Evolutionary conservation across 2,329 filamentous ascomycete species (phyloP).

Genomic region (Colletotrichum brevisporum): DNA sequence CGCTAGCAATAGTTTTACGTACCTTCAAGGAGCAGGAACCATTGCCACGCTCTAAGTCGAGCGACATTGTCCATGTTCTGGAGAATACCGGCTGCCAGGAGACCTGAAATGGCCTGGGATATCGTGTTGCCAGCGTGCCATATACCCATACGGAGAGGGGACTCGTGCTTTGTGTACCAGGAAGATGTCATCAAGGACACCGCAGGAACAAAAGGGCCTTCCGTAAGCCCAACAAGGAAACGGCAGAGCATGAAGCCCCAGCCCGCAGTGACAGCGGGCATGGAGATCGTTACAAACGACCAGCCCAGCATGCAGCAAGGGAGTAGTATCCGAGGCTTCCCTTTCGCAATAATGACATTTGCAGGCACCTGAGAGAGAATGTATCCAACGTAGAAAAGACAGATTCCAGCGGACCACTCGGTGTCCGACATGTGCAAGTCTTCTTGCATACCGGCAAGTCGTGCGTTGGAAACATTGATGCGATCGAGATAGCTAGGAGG

Average conservation of each 20-base stretch:
- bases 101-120: conserved; percentile 59
- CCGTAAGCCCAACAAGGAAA: conserved; percentile 50
- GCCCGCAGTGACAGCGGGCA: conserved; percentile 54
- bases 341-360: conserved; percentile 60
- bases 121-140: conserved; percentile 62
- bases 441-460: conserved; percentile 53
- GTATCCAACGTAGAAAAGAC: conserved; percentile 62
- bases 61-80: conserved; percentile 57
- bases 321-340: conserved; percentile 51
- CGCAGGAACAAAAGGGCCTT: conserved; percentile 61
- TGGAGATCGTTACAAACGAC: conserved; percentile 59
- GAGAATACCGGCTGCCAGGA: conserved; percentile 59
- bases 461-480: conserved; percentile 63
- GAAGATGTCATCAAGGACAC: conserved; percentile 61
- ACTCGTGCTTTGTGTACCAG: conserved; percentile 62
- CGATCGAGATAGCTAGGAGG: conserved; percentile 62
- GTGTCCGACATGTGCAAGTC: conserved; percentile 53
- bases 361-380: conserved; percentile 61
- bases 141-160: conserved; percentile 59
- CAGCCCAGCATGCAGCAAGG: conserved; percentile 58
- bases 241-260: conserved; percentile 50
- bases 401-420: conserved; percentile 57
- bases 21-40: conserved; percentile 58
- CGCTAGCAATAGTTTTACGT: background rate
- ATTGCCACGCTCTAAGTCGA: conserved; percentile 55